phyloP scores from a whole-genome alignment of 345 rosid genomes.

The Viola odorata region DNA sequence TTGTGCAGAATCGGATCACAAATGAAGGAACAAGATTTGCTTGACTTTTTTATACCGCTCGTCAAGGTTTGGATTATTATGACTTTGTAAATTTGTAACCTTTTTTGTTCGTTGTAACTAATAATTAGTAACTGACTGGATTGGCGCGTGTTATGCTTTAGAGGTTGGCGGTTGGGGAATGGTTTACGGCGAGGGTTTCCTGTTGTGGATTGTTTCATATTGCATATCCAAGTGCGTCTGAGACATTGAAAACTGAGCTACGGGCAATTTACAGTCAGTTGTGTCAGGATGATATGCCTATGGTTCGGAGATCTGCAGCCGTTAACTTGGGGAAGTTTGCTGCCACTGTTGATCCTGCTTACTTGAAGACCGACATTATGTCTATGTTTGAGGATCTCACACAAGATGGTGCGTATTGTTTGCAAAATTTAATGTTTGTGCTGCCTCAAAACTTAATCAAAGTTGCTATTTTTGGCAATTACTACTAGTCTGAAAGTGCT shows the following conservation, averaged over 20 bases:
- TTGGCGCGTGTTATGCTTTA: constrained; percentile 17
- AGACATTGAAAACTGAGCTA: constrained; percentile 59
- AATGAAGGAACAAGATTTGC: constrained; percentile 79
- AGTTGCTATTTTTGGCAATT: not conserved
- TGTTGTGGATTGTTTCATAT: constrained; percentile 88
- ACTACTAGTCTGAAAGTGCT: not conserved
- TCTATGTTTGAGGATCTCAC: constrained; percentile 88
- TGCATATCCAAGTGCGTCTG: constrained; percentile 87
- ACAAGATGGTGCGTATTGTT: constrained; percentile 65
- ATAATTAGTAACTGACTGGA: not conserved
- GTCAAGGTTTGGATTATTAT: constrained; percentile 52
- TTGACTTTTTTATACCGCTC: constrained; percentile 70
- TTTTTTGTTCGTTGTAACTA: not conserved
- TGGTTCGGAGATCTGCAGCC: constrained; percentile 97
- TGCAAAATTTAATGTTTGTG: not conserved
- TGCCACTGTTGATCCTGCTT: constrained; percentile 75
- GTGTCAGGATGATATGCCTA: constrained; percentile 99
- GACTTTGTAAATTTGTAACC: not conserved
- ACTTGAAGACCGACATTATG: constrained; percentile 83
- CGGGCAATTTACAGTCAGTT: constrained; percentile 63
- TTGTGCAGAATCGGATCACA: constrained; percentile 85
- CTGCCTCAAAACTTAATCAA: not conserved
- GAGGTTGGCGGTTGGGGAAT: constrained; percentile 95
- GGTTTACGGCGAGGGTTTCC: constrained; percentile 96
- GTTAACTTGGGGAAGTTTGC: constrained; percentile 90